Evolutionary conservation across 495 filamentous ascomycete genomes (phyloP).

Genomic region (Pyronema omphalodes): DNA sequence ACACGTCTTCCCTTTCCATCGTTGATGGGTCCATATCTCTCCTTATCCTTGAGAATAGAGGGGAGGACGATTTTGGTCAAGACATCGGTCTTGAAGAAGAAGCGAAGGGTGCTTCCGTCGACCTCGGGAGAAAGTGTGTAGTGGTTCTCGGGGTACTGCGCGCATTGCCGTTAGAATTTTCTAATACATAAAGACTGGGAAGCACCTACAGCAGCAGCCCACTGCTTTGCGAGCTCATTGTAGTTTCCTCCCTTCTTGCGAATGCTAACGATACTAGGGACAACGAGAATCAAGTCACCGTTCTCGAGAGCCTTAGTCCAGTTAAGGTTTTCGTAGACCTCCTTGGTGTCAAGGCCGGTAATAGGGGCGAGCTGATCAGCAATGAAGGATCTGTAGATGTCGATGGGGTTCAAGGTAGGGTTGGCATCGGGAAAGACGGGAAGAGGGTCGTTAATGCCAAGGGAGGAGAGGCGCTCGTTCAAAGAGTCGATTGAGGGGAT

Average conservation of each 20-base stretch:
- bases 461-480: constrained; percentile 18
- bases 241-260: constrained; percentile 71
- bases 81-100: constrained; percentile 52
- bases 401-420: constrained; percentile 63
- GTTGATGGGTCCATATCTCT: constrained; percentile 47
- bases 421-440: constrained; percentile 34
- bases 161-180: neutral
- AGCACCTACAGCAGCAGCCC: constrained; percentile 28
- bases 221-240: constrained; percentile 47
- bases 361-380: constrained; percentile 52
- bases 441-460: constrained; percentile 24
- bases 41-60: constrained; percentile 41
- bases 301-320: constrained; percentile 79
- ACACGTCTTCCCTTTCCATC: constrained; percentile 46
- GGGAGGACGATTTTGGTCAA: constrained; percentile 43
- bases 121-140: constrained; percentile 49
- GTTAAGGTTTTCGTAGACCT: constrained; percentile 59
- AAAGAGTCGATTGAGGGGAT: constrained; percentile 17
- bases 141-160: constrained; percentile 54
- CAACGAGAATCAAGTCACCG: constrained; percentile 68
- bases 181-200: too few species aligned
- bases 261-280: constrained; percentile 59
- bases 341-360: constrained; percentile 49
- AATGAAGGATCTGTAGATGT: constrained; percentile 75
- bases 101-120: constrained; percentile 52